Evolutionary conservation across 495 filamentous ascomycete species (phyloP).

Genomic region (Podospora australis): DNA sequence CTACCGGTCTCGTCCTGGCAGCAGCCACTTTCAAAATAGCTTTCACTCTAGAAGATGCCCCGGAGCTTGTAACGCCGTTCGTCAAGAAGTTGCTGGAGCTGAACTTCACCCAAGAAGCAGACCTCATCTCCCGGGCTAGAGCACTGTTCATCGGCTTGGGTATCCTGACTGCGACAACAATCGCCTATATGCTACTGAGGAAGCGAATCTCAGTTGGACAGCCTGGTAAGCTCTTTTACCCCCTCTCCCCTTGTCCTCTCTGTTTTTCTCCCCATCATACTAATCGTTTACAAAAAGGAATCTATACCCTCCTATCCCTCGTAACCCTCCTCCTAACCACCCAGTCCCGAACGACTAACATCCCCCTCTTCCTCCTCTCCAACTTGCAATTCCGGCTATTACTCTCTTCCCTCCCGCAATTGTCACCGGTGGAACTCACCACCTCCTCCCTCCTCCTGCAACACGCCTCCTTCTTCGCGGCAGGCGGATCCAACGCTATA

Average conservation of each 20-base stretch:
- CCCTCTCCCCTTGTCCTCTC: too few species aligned
- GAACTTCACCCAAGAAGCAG: constrained; percentile 35
- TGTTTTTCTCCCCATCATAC: too few species aligned
- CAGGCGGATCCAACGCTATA: constrained; percentile 87
- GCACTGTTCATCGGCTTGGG: constrained; percentile 49
- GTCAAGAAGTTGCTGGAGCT: constrained; percentile 35
- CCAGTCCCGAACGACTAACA: constrained; percentile 74
- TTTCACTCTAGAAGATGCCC: constrained; percentile 77
- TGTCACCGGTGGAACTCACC: constrained; percentile 51
- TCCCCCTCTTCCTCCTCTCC: constrained; percentile 76
- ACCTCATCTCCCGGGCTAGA: constrained; percentile 46
- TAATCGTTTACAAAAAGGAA: too few species aligned
- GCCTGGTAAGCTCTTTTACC: too few species aligned
- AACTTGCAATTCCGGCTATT: constrained; percentile 52
- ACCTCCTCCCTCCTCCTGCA: constrained; percentile 62
- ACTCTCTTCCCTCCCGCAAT: constrained; percentile 18
- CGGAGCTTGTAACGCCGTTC: constrained; percentile 64
- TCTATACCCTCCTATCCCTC: constrained; percentile 54
- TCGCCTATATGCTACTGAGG: constrained; percentile 20
- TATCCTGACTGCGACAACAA: constrained; percentile 32
- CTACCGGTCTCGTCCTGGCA: constrained; percentile 40
- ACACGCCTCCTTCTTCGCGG: constrained; percentile 78
- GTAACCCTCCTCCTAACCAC: constrained; percentile 76
- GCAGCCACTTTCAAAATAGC: constrained; percentile 78
- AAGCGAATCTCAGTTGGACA: constrained; percentile 16